A percentile compares a stretch with the other conserved stretches of the same genome.
These are phyloP conservation scores for Diaporthe aspalathi DNA, from an alignment of 2,329 filamentous ascomycete genomes.

Conservation along the genomic window DNA sequence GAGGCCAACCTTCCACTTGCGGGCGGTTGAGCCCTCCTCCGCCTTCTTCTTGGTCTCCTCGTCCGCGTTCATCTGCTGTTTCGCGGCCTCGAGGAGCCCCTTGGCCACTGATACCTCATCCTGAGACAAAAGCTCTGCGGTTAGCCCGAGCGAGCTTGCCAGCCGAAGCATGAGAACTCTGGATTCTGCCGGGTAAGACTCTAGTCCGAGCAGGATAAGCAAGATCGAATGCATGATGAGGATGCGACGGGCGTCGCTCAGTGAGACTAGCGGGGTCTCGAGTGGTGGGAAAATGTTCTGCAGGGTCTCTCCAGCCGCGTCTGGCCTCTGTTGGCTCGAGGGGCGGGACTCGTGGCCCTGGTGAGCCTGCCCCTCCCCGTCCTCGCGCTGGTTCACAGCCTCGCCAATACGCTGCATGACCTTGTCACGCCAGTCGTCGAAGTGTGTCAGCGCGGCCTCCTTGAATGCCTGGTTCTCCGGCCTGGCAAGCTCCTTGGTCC, in stretches of 20 bases:
- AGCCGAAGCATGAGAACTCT: slow-evolving; percentile 76
- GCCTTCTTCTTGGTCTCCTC: slow-evolving; percentile 79
- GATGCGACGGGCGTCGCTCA: slow-evolving; percentile 48
- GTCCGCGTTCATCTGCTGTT: slow-evolving; percentile 73
- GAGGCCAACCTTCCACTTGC: slow-evolving; percentile 91
- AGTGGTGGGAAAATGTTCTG: slow-evolving; percentile 65
- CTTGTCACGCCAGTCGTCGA: slow-evolving; percentile 81
- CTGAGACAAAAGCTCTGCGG: slow-evolving; percentile 69
- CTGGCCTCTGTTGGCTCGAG: slow-evolving; percentile 54
- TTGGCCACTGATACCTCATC: slow-evolving; percentile 83
- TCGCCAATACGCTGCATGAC: slow-evolving; percentile 78
- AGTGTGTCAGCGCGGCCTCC: slow-evolving; percentile 71
- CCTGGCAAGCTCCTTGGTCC: slow-evolving; percentile 41
- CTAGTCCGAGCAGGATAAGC: slow-evolving; percentile 76
- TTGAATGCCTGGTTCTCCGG: slow-evolving; percentile 53
- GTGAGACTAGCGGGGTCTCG: slow-evolving; percentile 64
- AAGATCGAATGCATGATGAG: slow-evolving; percentile 63
- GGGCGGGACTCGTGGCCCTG: slow-evolving; percentile 60
- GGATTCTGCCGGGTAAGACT: slow-evolving; percentile 81
- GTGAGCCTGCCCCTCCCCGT: slow-evolving; percentile 56
- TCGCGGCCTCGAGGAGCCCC: slow-evolving; percentile 75
- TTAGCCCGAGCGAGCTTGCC: slow-evolving; percentile 74
- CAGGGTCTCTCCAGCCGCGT: slow-evolving; percentile 53
- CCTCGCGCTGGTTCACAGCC: slow-evolving; percentile 63
- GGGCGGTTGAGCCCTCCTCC: slow-evolving; percentile 74